Evolutionary conservation across 176 grass and related monocot genomes (phyloP), one percentile per base, ranked within the genome.

Genomic region (Neostapfia colusana): DNA sequence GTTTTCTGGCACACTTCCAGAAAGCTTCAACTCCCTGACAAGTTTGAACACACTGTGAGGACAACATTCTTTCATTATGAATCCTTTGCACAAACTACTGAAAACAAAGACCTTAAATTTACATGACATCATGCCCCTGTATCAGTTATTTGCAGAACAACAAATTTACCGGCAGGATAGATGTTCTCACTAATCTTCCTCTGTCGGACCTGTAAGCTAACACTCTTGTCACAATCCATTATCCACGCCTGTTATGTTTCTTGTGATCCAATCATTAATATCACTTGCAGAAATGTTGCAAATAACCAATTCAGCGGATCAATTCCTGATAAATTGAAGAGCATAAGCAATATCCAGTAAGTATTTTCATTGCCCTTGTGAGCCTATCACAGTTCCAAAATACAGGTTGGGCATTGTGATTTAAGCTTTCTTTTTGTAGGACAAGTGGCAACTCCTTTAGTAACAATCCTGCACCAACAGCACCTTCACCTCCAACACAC

Each of bases 61-160:
- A 59, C 35, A 75, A 49, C 45, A 15, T 73, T 39, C 36, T 64
- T 10, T 28, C 8, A 1, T 58, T 72, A 66, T 41, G 20, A 43
- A 72, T 45, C 11, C 43, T 45, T 45, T 45, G 12, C 43, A 8
- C n/a, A 44, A 25, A 63, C 4, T 55, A 81, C 41, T 17, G 57
- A 61, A 40, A 21, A 50, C 13, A 4, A 8, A 55, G 63, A 71
- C 46, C n/a, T 44, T 38, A 34, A 68, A 6, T 34, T 59, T 41
- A 31, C 64, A 51, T 58, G 59, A 49, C 12, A 8, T 23, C 13
- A 56, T 67, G 65, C 31, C 8, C 35, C 20, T 6, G 56, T 72
- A 24, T 84, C 72, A 97, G 94, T 60, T 79, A 91, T 81, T 75
- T 97, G 88, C 90, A 97, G 83, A 89, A 91, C 81, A 97, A 93